These are phyloP conservation scores for Limnomonas spitsbergensis DNA, from an alignment of 139 green algal species.

Conservation along the genomic window DNA sequence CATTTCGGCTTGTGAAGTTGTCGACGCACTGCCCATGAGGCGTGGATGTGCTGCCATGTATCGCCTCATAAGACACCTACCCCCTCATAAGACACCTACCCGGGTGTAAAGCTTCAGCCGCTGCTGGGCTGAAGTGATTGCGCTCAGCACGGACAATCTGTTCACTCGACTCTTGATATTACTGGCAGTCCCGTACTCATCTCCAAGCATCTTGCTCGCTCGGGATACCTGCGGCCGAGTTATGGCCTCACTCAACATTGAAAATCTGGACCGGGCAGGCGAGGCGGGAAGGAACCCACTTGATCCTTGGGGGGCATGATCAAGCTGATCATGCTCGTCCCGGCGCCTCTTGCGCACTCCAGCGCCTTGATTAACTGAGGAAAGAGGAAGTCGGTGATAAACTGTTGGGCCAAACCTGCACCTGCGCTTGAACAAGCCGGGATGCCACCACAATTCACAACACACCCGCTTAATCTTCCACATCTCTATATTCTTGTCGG, in stretches of 20 bases:
- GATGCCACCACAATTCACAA: conserved; percentile 5
- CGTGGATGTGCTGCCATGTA: no score
- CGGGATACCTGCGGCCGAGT: conserved; percentile 62
- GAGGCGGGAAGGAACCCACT: no score
- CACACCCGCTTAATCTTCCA: conserved; percentile 92
- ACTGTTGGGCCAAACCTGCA: neutral
- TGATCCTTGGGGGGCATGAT: conserved; percentile 99
- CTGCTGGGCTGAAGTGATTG: conserved; percentile 97
- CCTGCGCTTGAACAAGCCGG: neutral
- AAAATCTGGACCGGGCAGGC: conserved; percentile 9
- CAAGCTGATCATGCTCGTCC: conserved; percentile 98
- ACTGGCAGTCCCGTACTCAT: conserved; percentile 96
- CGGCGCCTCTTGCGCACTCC: conserved; percentile 83
- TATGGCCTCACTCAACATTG: neutral
- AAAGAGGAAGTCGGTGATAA: neutral
- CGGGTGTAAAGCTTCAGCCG: conserved; percentile 93
- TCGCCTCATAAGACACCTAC: no score
- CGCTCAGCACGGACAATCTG: conserved; percentile 91
- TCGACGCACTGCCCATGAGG: no score
- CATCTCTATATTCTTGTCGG: conserved; percentile 84
- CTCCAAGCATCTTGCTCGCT: conserved; percentile 93
- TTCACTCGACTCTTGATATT: conserved; percentile 99
- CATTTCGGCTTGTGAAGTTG: no score
- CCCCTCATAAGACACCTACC: conserved; percentile 33
- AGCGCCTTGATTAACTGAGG: conserved; percentile 86